A percentile compares a stretch with the other conserved stretches of the same genome.
These are phyloP conservation scores for Xylaria intraflava DNA, from an alignment of 495 filamentous ascomycete genomes.

Conservation along the genomic window DNA sequence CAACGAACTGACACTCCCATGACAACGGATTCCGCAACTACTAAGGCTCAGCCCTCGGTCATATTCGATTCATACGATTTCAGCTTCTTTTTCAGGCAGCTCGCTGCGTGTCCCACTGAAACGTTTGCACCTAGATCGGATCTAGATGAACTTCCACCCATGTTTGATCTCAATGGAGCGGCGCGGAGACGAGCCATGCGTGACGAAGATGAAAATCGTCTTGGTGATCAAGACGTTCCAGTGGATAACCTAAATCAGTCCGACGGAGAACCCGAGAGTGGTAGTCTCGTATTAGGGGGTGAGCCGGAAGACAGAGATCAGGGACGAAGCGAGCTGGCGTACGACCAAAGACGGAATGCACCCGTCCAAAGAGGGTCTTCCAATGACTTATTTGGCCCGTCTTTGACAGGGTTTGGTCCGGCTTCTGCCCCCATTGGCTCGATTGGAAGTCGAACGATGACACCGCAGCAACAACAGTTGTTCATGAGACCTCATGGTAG, in stretches of 20 bases:
- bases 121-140: conserved; percentile 18
- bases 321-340: conserved; percentile 46
- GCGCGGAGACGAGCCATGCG: conserved; percentile 66
- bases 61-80: conserved; percentile 16
- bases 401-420: conserved; percentile 46
- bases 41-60: not conserved
- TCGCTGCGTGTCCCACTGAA: conserved; percentile 26
- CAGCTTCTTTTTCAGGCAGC: conserved; percentile 25
- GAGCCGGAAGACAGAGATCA: conserved; percentile 74
- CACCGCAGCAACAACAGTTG: conserved; percentile 71
- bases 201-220: conserved; percentile 57
- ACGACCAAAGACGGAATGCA: conserved; percentile 45
- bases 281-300: conserved; percentile 79
- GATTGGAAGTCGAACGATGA: conserved; percentile 63
- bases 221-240: conserved; percentile 53
- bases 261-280: conserved; percentile 58
- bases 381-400: conserved; percentile 48
- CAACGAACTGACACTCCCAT: conserved; percentile 15
- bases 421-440: conserved; percentile 41
- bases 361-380: conserved; percentile 62
- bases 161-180: conserved; percentile 75
- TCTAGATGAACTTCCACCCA: conserved; percentile 51
- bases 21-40: not conserved
- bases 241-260: conserved; percentile 33
- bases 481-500: conserved; percentile 52